These are phyloP conservation scores for Stevia rebaudiana DNA, from an alignment of 140 eudicot genomes.

Conservation along the genomic window DNA sequence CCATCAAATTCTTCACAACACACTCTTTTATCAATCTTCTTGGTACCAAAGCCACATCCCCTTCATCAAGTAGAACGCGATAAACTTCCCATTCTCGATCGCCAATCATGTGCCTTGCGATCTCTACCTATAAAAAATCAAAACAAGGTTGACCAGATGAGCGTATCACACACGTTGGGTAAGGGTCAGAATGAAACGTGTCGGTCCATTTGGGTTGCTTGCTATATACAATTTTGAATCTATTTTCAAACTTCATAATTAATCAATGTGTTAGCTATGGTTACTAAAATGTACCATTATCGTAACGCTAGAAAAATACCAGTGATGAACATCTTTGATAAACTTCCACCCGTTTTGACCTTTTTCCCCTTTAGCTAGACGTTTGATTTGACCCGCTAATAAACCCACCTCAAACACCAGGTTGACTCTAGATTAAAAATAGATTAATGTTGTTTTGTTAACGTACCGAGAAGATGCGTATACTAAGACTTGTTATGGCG, in stretches of 20 bases:
- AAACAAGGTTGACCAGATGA: not conserved
- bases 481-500: slow-evolving; percentile 56
- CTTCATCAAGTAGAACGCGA: slow-evolving; percentile 59
- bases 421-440: not conserved
- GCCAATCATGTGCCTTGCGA: slow-evolving; percentile 50
- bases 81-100: slow-evolving; percentile 88
- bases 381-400: not conserved
- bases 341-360: not conserved
- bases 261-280: too few relatives aligned
- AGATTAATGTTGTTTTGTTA: not conserved
- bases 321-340: not conserved
- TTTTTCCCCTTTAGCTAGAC: not conserved
- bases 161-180: not conserved
- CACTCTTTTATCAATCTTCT: slow-evolving; percentile 49
- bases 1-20: slow-evolving; percentile 61
- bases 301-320: too few relatives aligned
- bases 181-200: not conserved
- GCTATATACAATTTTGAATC: too few relatives aligned
- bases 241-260: too few relatives aligned
- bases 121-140: slow-evolving; percentile 50
- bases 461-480: slow-evolving; percentile 64
- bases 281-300: too few relatives aligned
- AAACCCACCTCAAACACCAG: not conserved
- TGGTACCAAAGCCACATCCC: slow-evolving; percentile 43
- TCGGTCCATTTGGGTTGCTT: not conserved